Evolutionary conservation across 2,329 filamentous ascomycete genomes (phyloP), one percentile per base, ranked within the genome.

Genomic region (Fusarium sp.): DNA sequence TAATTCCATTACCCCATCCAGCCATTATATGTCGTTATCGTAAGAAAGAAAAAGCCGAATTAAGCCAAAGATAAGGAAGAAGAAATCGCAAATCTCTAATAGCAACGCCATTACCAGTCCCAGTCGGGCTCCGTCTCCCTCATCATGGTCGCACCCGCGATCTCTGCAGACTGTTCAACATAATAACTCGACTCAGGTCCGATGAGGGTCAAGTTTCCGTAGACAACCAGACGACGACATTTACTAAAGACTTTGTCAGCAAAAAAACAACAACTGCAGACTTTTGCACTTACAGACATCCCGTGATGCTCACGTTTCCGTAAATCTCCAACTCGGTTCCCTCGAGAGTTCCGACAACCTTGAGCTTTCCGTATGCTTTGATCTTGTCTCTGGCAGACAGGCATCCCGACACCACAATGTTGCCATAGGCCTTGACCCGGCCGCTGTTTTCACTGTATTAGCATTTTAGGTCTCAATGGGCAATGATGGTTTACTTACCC

Each of bases 281-380:
- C 20, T 74, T 71, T 57, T 16, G 52, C 35, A 63, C 76, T 4
- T 70, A 87, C 86, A 87, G 69, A 66, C 82, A 84, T 59, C 86
- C 86, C 11, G 84, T 83, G 67, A 88, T 83, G 47, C 78, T 84
- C 47, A 87, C 77, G 59, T 85, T 85, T 9, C 86, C 86, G 76
- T 86, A 88, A 14, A 88, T 84, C 67, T 88, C 85, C 20, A 88
- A 76, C 31, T 85, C 83, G 5, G 81, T 78, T 13, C 82, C 85
- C 42, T 87, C 82, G 8, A 86, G 78, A 27, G 80, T 83, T 7
- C 86, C 86, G 13, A 80, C 79, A 27, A 88, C 75, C 60, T 80
- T 85, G 40, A 88, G 80, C 75, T 86, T 86, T 22, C 86, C 86
- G 70, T 83, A 86, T 29, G 86, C 83, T 59, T 85, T 86, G 72